Base-by-base conservation (phyloP, 345 rosid species). In the Lepidium didymum region DNA sequence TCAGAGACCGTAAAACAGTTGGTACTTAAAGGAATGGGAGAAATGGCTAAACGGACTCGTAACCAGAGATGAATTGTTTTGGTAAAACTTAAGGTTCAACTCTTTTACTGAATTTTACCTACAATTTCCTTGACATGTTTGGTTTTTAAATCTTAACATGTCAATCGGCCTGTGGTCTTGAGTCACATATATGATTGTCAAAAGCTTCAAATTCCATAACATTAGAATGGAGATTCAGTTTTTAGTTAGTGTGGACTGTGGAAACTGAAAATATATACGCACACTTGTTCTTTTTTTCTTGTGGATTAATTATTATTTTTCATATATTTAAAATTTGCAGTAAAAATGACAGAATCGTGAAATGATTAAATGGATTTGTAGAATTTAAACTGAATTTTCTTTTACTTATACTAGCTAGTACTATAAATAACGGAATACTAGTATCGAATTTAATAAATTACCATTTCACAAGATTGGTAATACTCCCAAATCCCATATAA, bases 181-280 rank as follows among this genome's bases (percentile, higher is more conserved):
- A 51, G 25, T 50, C 12, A 43, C 19, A 42, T 9, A 16, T 51
- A 18, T 59, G 23, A 23, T 41, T 51, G 67, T 35, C 56, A 23
- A 56, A 58, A 42, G 52, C 54, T 65, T 73, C 38, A 14, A 18
- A 56, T 73, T 31, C 50, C 47, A 71, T 72, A 64, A 35, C 16
- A 72, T 72, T 56, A 46, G 37, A 64, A 64, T 15, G 64, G 59
- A 64, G 37, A 47, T 64, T 14, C 37, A 31, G 0, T 64, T 55
- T n/a, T n/a, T n/a, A n/a, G n/a, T n/a, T n/a, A n/a, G n/a, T n/a
- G n/a, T n/a, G n/a, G n/a, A n/a, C n/a, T n/a, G n/a, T 57, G 58
- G 37, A 56, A 47, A 57, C 16, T 57, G 62, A 12, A 38, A 37
- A 12, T 47, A 73, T 65, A 54, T 3, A 45, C 56, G 23, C 45